Evolutionary conservation across 768 basidiomycete genomes (phyloP), one percentile per base, ranked within the genome.

Genomic region (Podaxis sp.): DNA sequence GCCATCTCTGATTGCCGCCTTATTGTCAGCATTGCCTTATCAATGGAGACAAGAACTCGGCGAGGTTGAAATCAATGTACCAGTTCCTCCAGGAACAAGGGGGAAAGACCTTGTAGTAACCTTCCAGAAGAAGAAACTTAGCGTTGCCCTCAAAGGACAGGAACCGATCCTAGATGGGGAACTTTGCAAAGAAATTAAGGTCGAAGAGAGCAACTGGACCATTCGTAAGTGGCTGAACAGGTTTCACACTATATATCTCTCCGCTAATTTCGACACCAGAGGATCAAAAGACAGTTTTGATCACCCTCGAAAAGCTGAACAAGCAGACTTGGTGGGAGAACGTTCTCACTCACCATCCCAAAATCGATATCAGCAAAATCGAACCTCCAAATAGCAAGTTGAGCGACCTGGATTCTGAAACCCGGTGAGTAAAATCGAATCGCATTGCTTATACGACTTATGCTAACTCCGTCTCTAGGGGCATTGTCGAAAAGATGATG

Each of bases 401-500:
- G 56, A 91, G 94, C 70, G 97, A 99, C 69, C 82, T 99, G 21
- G 97, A 99, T 68, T 90, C 89, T 10, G 96, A 98, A 71, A 98
- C 96, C 0, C 86, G 92, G 92, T 89, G 65, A 36, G 75, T 63
- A 10, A 11, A 11, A 9, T 32, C 46, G 42, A n/a, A n/a, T 38
- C 28, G 28, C 32, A 21, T 47, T 35, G 27, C 25, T 42, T 36
- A 53, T 55, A 4, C n/a, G 13, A 32, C 42, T 37, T 28, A 28
- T 21, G 44, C 44, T 53, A 21, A 55, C 60, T 54, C 64, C 57
- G 40, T 40, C 51, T 65, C 2, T 68, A 92, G 97, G 65, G 94
- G 91, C 1, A 91, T 99, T 91, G 97, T 99, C 3, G 97, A 99
- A 75, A 99, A 99, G 80, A 99, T 99, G 97, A 98, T 99, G 96